phyloP scores from a whole-genome alignment of 805 yeast species.

The Lipomyces starkeyi region DNA sequence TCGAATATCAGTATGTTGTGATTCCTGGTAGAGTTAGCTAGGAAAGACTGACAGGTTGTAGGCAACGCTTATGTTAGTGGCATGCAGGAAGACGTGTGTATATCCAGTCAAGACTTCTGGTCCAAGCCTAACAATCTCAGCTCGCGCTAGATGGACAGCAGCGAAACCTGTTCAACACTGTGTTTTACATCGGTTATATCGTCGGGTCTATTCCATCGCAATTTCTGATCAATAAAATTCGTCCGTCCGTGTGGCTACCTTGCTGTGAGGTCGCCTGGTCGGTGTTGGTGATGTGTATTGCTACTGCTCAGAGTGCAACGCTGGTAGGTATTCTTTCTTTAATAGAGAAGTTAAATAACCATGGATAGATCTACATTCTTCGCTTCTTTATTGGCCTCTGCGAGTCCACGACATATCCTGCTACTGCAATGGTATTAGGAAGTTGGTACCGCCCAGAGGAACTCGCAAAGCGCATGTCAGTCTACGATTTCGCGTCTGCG shows the following conservation, averaged over 20 bases:
- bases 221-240: slow-evolving; percentile 40
- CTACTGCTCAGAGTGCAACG: slow-evolving; percentile 51
- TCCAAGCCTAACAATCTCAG: slow-evolving; percentile 7
- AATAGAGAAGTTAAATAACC: not conserved
- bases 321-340: slow-evolving; percentile 44
- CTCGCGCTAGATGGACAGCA: slow-evolving; percentile 39
- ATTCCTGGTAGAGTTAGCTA: not conserved
- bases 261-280: slow-evolving; percentile 69
- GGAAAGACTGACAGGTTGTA: slow-evolving; percentile 45
- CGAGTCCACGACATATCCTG: slow-evolving; percentile 72
- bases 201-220: slow-evolving; percentile 46
- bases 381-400: slow-evolving; percentile 71
- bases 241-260: slow-evolving; percentile 53
- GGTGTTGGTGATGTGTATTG: slow-evolving; percentile 62
- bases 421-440: slow-evolving; percentile 50
- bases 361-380: slow-evolving; percentile 57
- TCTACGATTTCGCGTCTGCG: slow-evolving; percentile 49
- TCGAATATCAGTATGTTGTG: slow-evolving; percentile 38
- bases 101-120: not conserved
- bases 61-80: slow-evolving; percentile 54
- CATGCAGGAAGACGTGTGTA: slow-evolving; percentile 44
- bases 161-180: slow-evolving; percentile 38
- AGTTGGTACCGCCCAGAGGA: slow-evolving; percentile 63
- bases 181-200: slow-evolving; percentile 42
- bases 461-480: slow-evolving; percentile 53